Percentiles rank a stretch among this genome's conserved stretches.
Evolutionary conservation across 192 early-diverging fungal species (phyloP).

Genomic region (Mortierella claussenii): DNA sequence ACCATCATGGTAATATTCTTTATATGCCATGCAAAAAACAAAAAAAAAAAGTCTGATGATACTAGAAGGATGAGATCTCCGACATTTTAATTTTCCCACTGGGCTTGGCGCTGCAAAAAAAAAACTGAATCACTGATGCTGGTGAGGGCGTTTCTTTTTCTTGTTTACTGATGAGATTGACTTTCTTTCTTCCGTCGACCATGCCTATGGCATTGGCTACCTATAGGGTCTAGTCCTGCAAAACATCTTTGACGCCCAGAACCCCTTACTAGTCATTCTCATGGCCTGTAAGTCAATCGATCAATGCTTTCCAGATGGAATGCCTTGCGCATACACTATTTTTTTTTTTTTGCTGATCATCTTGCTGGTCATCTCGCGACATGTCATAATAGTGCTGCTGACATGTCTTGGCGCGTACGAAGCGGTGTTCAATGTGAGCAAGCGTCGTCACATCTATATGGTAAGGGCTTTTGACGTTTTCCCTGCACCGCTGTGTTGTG

Average conservation of each 20-base stretch:
- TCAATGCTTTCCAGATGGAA: too few relatives aligned
- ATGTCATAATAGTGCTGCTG: slow-evolving; percentile 55
- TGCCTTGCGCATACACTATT: not conserved
- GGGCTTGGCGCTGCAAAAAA: too few relatives aligned
- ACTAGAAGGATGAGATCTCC: too few relatives aligned
- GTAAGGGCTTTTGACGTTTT: slow-evolving; percentile 61
- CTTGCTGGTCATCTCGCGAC: not conserved
- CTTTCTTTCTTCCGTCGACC: too few relatives aligned
- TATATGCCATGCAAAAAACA: not conserved
- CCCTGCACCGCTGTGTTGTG: too few relatives aligned
- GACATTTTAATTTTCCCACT: too few relatives aligned
- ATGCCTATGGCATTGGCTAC: too few relatives aligned
- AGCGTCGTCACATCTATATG: slow-evolving; percentile 79
- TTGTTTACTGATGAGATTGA: too few relatives aligned
- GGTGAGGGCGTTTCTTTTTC: too few relatives aligned
- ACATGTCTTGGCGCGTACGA: slow-evolving; percentile 74
- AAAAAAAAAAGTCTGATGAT: too few relatives aligned
- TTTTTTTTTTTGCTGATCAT: not conserved
- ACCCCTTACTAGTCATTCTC: slow-evolving; percentile 66
- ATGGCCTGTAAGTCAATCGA: slow-evolving; percentile 61
- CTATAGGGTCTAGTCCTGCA: slow-evolving; percentile 70
- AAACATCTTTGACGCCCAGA: slow-evolving; percentile 72
- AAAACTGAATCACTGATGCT: too few relatives aligned
- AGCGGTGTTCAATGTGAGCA: slow-evolving; percentile 75
- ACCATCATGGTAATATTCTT: slow-evolving; percentile 75